Percentiles rank a stretch among this genome's conserved stretches.
phyloP scores from a whole-genome alignment of 306 rosid genomes.

The Medicago ruthenica region DNA sequence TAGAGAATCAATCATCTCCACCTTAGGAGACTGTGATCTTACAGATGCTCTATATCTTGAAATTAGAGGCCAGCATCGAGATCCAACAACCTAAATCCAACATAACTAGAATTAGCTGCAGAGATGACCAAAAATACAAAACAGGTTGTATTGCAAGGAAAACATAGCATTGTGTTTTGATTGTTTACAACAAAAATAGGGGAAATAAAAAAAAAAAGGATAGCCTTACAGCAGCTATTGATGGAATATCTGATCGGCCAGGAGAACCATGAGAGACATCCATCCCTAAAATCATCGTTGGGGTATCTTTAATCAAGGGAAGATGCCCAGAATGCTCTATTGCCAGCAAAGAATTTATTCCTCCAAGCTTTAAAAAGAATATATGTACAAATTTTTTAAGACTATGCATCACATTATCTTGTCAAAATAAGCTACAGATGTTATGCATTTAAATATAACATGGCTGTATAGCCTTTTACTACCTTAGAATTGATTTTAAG shows the following conservation, averaged over 20 bases:
- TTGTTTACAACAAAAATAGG: neutral
- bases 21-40: slow-evolving; percentile 79
- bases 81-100: slow-evolving; percentile 82
- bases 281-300: slow-evolving; percentile 94
- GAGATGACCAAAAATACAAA: slow-evolving; percentile 26
- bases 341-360: slow-evolving; percentile 84
- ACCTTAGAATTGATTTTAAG: slow-evolving; percentile 95
- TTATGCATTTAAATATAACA: slow-evolving; percentile 16
- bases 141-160: slow-evolving; percentile 28
- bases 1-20: slow-evolving; percentile 89
- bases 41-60: slow-evolving; percentile 91
- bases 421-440: neutral
- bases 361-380: slow-evolving; percentile 73
- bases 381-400: slow-evolving; percentile 22
- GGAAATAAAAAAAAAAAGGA: slow-evolving; percentile 3
- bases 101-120: slow-evolving; percentile 38
- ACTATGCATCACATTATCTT: slow-evolving; percentile 1
- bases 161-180: slow-evolving; percentile 8
- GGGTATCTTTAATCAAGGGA: slow-evolving; percentile 74
- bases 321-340: slow-evolving; percentile 73
- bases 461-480: slow-evolving; percentile 50
- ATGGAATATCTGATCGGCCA: slow-evolving; percentile 75
- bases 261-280: slow-evolving; percentile 89
- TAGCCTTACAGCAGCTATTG: slow-evolving; percentile 80
- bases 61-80: slow-evolving; percentile 84